These are phyloP conservation scores for Bacidia rubella DNA, from an alignment of 495 filamentous ascomycete genomes.

Conservation along the genomic window DNA sequence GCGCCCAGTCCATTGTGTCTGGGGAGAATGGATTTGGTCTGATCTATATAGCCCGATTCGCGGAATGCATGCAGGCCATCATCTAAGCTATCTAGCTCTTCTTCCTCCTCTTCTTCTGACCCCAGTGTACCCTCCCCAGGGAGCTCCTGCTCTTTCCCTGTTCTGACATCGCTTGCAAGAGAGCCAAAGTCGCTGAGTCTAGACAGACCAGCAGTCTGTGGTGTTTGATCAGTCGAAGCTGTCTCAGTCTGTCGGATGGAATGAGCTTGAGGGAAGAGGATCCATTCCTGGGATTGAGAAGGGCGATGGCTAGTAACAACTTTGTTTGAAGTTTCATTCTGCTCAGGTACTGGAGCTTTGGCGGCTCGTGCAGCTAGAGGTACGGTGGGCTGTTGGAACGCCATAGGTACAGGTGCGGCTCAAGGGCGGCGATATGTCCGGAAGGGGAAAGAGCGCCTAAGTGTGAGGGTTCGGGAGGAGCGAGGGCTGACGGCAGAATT, in stretches of 20 bases:
- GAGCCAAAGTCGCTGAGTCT: slow-evolving; percentile 79
- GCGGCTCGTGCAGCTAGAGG: slow-evolving; percentile 44
- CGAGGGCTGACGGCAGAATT: neutral
- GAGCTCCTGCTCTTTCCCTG: slow-evolving; percentile 34
- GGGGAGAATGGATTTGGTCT: slow-evolving; percentile 56
- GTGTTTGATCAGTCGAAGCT: slow-evolving; percentile 57
- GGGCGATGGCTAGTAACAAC: too few relatives aligned
- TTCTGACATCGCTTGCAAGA: slow-evolving; percentile 47
- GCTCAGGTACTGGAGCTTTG: slow-evolving; percentile 37
- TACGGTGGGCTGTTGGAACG: slow-evolving; percentile 65
- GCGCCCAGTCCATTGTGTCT: slow-evolving; percentile 84
- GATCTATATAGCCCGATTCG: slow-evolving; percentile 33
- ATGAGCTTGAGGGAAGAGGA: slow-evolving; percentile 64
- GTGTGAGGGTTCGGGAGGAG: neutral
- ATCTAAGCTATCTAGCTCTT: slow-evolving; percentile 81
- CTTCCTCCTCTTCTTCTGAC: slow-evolving; percentile 51
- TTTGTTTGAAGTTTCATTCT: too few relatives aligned
- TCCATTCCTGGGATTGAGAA: slow-evolving; percentile 88
- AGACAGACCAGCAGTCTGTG: slow-evolving; percentile 58
- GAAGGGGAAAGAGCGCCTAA: neutral
- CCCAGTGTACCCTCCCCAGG: slow-evolving; percentile 39
- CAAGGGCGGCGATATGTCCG: slow-evolving; percentile 1
- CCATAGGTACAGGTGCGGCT: slow-evolving; percentile 41
- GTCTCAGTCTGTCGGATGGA: slow-evolving; percentile 52
- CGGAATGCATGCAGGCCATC: slow-evolving; percentile 79